Evolutionary conservation across 2,329 filamentous ascomycete species (phyloP).

Genomic region (Fusarium oxysporum): DNA sequence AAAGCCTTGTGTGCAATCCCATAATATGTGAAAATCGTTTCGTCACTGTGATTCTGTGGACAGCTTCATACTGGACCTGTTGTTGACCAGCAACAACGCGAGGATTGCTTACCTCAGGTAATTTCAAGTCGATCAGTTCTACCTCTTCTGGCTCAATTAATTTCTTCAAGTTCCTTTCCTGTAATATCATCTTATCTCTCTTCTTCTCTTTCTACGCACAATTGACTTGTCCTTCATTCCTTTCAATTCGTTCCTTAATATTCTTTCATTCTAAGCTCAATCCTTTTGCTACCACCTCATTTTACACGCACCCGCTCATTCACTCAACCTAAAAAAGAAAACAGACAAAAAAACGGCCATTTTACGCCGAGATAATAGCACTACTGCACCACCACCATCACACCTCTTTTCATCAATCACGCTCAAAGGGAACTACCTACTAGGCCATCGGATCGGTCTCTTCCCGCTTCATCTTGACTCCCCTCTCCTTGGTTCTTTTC

Average conservation of each 20-base stretch:
- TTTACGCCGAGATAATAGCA: conserved; percentile 21
- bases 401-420: conserved; percentile 5
- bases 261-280: conserved; percentile 1
- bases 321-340: neutral
- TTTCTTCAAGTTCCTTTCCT: conserved; percentile 27
- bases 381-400: conserved; percentile 13
- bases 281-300: conserved; percentile 13
- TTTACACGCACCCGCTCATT: conserved; percentile 1
- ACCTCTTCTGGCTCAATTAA: conserved; percentile 25
- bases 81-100: conserved; percentile 36
- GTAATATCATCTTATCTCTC: conserved; percentile 7
- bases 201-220: conserved; percentile 12
- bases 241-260: conserved; percentile 27
- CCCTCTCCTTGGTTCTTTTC: conserved; percentile 20
- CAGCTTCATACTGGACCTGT: conserved; percentile 21
- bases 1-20: neutral
- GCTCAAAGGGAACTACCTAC: conserved; percentile 3
- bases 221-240: conserved; percentile 37
- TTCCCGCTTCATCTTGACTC: conserved; percentile 26
- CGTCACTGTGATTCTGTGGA: conserved; percentile 29
- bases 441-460: conserved; percentile 20
- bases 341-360: neutral
- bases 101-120: conserved; percentile 39
- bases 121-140: conserved; percentile 34
- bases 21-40: neutral